These are phyloP conservation scores for Acanthamoeba divionensis DNA, from an alignment of 208 protist genomes.

Conservation along the genomic window DNA sequence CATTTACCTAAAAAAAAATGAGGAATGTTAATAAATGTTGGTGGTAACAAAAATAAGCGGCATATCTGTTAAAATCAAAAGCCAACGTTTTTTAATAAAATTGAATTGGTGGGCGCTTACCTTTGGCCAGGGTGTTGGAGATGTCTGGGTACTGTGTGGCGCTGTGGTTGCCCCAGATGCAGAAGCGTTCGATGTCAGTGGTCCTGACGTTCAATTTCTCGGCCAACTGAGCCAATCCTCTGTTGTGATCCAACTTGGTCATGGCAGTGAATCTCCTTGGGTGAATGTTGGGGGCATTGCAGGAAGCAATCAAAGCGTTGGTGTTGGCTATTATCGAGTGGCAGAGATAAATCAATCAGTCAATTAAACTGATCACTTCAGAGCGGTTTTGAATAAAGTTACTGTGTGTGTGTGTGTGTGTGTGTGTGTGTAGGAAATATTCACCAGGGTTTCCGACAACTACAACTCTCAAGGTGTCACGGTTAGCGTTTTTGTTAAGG, in stretches of 20 bases:
- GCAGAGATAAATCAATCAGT: background rate
- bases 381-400: too few relatives aligned
- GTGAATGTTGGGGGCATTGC: slow-evolving; percentile 81
- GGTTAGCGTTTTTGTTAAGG: slow-evolving; percentile 84
- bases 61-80: background rate
- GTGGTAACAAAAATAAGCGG: too few relatives aligned
- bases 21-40: too few relatives aligned
- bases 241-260: slow-evolving; percentile 95
- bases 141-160: slow-evolving; percentile 89
- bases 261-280: slow-evolving; percentile 91
- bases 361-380: background rate
- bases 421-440: too few relatives aligned
- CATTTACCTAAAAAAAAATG: slow-evolving; percentile 61
- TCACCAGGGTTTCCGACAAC: slow-evolving; percentile 93
- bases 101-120: background rate
- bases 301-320: slow-evolving; percentile 89
- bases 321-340: slow-evolving; percentile 89
- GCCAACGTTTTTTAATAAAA: background rate
- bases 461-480: slow-evolving; percentile 81
- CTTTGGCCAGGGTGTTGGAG: slow-evolving; percentile 77
- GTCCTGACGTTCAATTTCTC: slow-evolving; percentile 71
- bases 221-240: slow-evolving; percentile 69
- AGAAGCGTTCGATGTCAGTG: slow-evolving; percentile 85
- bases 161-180: slow-evolving; percentile 96
- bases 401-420: background rate